Evolutionary conservation across 768 basidiomycete species (phyloP).

Genomic region (Tylopilus sp.): DNA sequence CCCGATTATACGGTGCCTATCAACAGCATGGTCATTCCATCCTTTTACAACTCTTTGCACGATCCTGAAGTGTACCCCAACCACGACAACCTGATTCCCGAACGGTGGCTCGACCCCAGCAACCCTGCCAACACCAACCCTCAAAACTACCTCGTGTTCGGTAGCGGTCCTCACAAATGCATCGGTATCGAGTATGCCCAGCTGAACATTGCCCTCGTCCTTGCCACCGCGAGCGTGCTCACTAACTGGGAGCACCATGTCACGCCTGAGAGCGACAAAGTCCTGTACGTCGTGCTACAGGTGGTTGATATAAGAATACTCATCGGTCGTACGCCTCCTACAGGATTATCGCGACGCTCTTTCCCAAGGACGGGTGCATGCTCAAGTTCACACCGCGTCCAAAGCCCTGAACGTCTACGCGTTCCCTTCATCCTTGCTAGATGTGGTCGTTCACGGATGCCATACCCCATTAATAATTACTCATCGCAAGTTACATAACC

Average conservation of each 20-base stretch:
- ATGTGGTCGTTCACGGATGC: not conserved
- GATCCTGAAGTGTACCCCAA: slow-evolving; percentile 85
- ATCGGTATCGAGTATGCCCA: slow-evolving; percentile 91
- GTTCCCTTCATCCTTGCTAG: not conserved
- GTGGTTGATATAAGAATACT: not conserved
- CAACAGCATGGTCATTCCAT: slow-evolving; percentile 92
- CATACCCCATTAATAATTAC: slow-evolving; percentile 2
- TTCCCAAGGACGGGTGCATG: slow-evolving; percentile 90
- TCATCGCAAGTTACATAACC: slow-evolving; percentile 18
- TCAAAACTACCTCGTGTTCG: slow-evolving; percentile 95
- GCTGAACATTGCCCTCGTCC: slow-evolving; percentile 83
- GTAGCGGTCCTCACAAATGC: slow-evolving; percentile 89
- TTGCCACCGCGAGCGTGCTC: slow-evolving; percentile 76
- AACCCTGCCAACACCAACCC: slow-evolving; percentile 78
- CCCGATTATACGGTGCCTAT: slow-evolving; percentile 90
- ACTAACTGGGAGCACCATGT: slow-evolving; percentile 85
- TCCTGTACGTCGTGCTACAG: slow-evolving; percentile 60
- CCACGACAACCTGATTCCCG: slow-evolving; percentile 79
- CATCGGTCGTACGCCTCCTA: not conserved
- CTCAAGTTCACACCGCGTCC: slow-evolving; percentile 71
- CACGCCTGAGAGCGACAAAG: slow-evolving; percentile 76
- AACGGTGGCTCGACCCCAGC: slow-evolving; percentile 89
- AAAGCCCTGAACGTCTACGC: slow-evolving; percentile 13
- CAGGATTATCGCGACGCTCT: slow-evolving; percentile 93
- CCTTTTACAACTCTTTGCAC: slow-evolving; percentile 89